phyloP scores from a whole-genome alignment of 2,329 filamentous ascomycete genomes.

The Ophiostoma novo-ulmi region DNA sequence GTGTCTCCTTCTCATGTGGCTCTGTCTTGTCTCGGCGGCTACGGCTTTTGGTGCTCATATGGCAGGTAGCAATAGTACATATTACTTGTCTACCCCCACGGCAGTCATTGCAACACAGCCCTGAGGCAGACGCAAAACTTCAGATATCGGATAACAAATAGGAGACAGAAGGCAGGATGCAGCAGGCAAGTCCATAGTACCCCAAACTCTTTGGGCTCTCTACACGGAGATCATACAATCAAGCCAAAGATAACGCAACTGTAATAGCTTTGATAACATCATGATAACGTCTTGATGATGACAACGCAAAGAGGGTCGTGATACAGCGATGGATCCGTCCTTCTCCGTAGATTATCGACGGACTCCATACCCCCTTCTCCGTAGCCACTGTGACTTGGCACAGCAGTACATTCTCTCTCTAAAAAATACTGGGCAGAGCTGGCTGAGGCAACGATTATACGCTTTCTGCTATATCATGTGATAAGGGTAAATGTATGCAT shows the following conservation, averaged over 20 bases:
- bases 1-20: no score
- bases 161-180: neutral
- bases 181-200: neutral
- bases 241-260: neutral
- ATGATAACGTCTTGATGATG: slow-evolving; percentile 13
- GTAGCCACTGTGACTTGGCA: neutral
- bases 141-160: neutral
- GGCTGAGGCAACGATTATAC: neutral
- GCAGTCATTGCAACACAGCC: neutral
- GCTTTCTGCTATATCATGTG: neutral
- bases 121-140: neutral
- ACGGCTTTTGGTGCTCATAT: neutral
- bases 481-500: neutral
- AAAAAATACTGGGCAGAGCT: neutral
- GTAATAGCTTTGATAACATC: neutral
- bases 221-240: neutral
- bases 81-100: neutral
- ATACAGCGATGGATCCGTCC: slow-evolving; percentile 1
- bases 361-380: neutral
- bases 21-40: neutral
- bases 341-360: slow-evolving; percentile 12
- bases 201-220: neutral
- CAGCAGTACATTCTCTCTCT: neutral
- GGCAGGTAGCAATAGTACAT: neutral
- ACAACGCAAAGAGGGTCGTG: neutral